Base-by-base conservation (phyloP, 2,329 filamentous ascomycete genomes). In the Claviceps maximensis region DNA sequence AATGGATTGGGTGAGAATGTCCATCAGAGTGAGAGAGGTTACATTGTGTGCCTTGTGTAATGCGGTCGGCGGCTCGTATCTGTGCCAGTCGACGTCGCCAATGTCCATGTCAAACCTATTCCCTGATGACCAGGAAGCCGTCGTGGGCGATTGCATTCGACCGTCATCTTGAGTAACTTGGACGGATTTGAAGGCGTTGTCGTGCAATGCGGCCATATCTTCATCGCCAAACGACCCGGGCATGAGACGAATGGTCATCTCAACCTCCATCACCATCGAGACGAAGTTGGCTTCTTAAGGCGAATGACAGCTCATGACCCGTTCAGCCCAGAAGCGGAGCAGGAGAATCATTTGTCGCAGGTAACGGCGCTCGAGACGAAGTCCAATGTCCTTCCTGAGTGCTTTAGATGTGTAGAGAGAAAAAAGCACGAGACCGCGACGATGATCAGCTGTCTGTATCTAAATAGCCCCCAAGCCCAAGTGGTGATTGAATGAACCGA, bases 51-150 rank as follows among this genome's bases (percentile, higher is more conserved):
- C 59, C 31, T 69, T 65, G 4, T 54, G 63, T 7, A 80, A 61
- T 0, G 67, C 69, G 12, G 61, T 58, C 0, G 77, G 77, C 4
- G 74, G 74, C 2, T 70, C 67, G 56, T 75, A 77, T 50, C 67
- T 62, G 40, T 65, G 69, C 73, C 76, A 78, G 58, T 75, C 70
- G 36, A 70, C 63, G 2, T 63, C 57, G 3, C 57, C 53, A 46
- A 62, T 55, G 17, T 66, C 61, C 25, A 62, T 57, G 2, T 61
- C 54, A 27, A 55, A 29, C 33, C 61, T 42, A n/a, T 58, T 60
- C n/a, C 60, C 59, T 19, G 44, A 53, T 4, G 54, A 58, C 60
- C 61, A 62, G 0, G 60, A 53, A 27, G 17, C 21, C 40, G 53
- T 46, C n/a, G 49, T 52, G 2, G 56, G 47, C 4, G 62, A 46